These are phyloP conservation scores for Aspergillus bertholletiae DNA, from an alignment of 495 filamentous ascomycete species.

Conservation along the genomic window DNA sequence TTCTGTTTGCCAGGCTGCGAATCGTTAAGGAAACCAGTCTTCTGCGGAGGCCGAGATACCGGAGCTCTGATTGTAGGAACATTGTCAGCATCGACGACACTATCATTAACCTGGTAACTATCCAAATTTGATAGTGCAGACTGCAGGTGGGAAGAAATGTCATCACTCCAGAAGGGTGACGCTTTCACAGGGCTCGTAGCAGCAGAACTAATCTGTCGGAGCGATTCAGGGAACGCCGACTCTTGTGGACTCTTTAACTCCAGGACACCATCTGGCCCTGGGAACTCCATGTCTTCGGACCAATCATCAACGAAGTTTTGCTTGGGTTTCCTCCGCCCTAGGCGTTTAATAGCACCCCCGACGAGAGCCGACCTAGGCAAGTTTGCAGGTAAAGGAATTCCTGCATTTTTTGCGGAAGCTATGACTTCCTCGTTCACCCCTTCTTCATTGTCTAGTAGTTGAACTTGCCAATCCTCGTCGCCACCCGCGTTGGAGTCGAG, in stretches of 20 bases:
- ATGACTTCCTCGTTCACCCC: conserved; percentile 78
- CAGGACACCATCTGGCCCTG: conserved; percentile 54
- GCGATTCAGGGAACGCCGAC: conserved; percentile 61
- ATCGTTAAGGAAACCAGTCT: conserved; percentile 26
- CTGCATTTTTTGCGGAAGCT: conserved; percentile 77
- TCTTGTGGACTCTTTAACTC: conserved; percentile 60
- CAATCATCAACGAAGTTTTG: conserved; percentile 82
- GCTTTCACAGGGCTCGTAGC: conserved; percentile 38
- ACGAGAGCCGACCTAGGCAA: conserved; percentile 91
- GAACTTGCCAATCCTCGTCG: conserved; percentile 83
- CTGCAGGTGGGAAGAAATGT: conserved; percentile 22
- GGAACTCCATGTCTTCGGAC: conserved; percentile 86
- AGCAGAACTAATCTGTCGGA: conserved; percentile 59
- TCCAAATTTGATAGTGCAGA: conserved; percentile 42
- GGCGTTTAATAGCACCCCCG: conserved; percentile 89
- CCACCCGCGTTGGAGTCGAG: conserved; percentile 64
- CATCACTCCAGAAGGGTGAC: conserved; percentile 29
- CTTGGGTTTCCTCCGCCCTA: conserved; percentile 76
- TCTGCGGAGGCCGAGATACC: conserved; percentile 52
- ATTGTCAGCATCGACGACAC: conserved; percentile 60
- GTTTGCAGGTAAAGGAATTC: conserved; percentile 86
- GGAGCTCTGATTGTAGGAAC: conserved; percentile 67
- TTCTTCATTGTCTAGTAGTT: conserved; percentile 75
- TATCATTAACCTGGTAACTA: conserved; percentile 59
- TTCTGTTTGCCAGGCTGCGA: conserved; percentile 24